Evolutionary conservation across 1,284 basidiomycete species (phyloP).

Genomic region (Puccinia horiana): DNA sequence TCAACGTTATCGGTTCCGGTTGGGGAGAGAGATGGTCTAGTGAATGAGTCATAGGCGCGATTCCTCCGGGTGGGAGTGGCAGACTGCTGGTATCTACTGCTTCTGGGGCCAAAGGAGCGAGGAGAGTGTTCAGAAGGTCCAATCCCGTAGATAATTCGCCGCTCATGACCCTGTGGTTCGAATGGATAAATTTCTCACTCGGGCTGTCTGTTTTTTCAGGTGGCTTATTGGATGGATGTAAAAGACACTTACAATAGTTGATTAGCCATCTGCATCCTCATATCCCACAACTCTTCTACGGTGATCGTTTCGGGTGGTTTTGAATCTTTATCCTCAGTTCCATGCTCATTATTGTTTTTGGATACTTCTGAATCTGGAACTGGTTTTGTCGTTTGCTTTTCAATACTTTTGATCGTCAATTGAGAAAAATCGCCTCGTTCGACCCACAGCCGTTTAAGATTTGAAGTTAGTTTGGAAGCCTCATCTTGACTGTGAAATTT

Average conservation of each 20-base stretch:
- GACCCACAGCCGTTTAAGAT: conserved; percentile 35
- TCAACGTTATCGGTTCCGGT: conserved; percentile 37
- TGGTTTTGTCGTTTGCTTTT: conserved; percentile 7
- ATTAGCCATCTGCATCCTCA: conserved; percentile 46
- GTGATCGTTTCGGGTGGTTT: conserved; percentile 26
- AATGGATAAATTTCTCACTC: neutral
- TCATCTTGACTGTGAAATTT: conserved; percentile 26
- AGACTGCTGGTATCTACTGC: conserved; percentile 42
- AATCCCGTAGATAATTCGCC: conserved; percentile 44
- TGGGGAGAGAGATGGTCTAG: conserved; percentile 30
- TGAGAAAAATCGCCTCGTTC: conserved; percentile 48
- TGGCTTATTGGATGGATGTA: neutral
- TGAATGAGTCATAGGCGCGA: conserved; percentile 36
- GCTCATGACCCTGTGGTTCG: conserved; percentile 19
- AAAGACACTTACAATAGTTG: conserved; percentile 23
- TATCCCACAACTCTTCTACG: conserved; percentile 41
- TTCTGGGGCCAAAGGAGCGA: conserved; percentile 40
- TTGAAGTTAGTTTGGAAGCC: conserved; percentile 11
- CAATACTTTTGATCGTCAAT: conserved; percentile 39
- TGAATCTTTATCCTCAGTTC: neutral
- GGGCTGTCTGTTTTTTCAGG: neutral
- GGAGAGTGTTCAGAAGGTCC: conserved; percentile 43
- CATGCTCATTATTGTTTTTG: neutral
- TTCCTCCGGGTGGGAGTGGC: conserved; percentile 33
- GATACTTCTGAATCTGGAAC: neutral